phyloP scores from a whole-genome alignment of 176 grass and related monocot genomes.

The Oryza meyeriana region DNA sequence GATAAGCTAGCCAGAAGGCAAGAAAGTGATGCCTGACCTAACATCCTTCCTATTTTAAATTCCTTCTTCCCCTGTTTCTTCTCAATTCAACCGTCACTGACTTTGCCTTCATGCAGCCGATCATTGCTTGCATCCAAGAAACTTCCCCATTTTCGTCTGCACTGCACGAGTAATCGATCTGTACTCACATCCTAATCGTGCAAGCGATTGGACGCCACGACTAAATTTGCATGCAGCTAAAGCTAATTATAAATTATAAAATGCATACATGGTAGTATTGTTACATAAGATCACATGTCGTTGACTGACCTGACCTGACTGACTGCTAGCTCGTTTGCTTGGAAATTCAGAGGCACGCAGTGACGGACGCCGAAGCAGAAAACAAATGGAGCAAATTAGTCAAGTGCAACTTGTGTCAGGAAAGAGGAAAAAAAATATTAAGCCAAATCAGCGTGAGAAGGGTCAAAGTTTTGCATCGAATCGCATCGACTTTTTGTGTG shows the following conservation, averaged over 20 bases:
- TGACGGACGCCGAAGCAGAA: no score
- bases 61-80: neutral
- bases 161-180: neutral
- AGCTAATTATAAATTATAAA: neutral
- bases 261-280: neutral
- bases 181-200: neutral
- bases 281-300: neutral
- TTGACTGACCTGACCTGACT: conserved; percentile 11
- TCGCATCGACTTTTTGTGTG: neutral
- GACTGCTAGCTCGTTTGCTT: neutral
- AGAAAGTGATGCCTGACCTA: conserved; percentile 5
- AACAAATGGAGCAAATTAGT: neutral
- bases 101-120: neutral
- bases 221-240: neutral
- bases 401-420: neutral
- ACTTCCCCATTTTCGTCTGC: neutral
- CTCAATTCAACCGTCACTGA: neutral
- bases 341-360: neutral
- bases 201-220: neutral
- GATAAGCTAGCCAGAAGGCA: neutral
- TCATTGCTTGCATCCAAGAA: conserved; percentile 3
- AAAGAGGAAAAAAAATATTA: neutral
- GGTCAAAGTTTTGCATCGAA: neutral
- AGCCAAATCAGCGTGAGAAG: neutral
- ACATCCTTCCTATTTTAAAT: neutral